These are phyloP conservation scores for Daldinia sp. DNA, from an alignment of 2,329 filamentous ascomycete genomes.

Conservation along the genomic window DNA sequence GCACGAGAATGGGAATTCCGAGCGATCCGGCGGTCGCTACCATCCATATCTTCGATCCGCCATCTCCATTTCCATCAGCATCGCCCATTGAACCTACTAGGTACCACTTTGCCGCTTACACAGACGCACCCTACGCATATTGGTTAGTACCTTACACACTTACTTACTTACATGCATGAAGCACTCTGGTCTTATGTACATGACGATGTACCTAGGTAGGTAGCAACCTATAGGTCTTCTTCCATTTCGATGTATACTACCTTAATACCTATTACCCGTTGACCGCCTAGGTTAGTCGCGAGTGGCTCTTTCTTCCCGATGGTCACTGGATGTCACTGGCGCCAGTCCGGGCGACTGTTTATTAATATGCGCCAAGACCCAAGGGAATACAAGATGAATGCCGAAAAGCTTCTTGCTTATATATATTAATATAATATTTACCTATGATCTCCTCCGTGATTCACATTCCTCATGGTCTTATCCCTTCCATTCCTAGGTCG, in stretches of 20 bases:
- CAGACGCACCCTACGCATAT: background rate
- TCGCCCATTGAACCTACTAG: no score
- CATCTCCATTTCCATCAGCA: background rate
- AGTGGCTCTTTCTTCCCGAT: constrained; percentile 3
- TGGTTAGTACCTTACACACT: no score
- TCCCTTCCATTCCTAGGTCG: background rate
- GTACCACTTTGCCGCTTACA: background rate
- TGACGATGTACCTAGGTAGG: background rate
- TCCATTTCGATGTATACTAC: no score
- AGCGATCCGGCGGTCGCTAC: constrained; percentile 27
- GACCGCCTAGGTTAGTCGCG: no score
- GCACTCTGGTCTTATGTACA: no score
- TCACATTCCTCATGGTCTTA: constrained; percentile 1
- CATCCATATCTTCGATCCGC: background rate
- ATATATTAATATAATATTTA: constrained; percentile 6
- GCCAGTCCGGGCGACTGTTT: constrained; percentile 3
- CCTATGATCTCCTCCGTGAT: constrained; percentile 4
- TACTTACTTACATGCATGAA: background rate
- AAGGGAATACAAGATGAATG: constrained; percentile 14
- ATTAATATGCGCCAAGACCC: constrained; percentile 19
- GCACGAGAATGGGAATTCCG: constrained; percentile 15
- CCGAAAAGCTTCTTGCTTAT: constrained; percentile 6
- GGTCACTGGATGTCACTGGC: background rate
- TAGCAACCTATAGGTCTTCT: background rate
- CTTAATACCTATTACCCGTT: no score